Percentiles rank a stretch among this genome's conserved stretches.
These are phyloP conservation scores for Trichoderma semiorbis DNA, from an alignment of 2,329 filamentous ascomycete genomes.

Conservation along the genomic window DNA sequence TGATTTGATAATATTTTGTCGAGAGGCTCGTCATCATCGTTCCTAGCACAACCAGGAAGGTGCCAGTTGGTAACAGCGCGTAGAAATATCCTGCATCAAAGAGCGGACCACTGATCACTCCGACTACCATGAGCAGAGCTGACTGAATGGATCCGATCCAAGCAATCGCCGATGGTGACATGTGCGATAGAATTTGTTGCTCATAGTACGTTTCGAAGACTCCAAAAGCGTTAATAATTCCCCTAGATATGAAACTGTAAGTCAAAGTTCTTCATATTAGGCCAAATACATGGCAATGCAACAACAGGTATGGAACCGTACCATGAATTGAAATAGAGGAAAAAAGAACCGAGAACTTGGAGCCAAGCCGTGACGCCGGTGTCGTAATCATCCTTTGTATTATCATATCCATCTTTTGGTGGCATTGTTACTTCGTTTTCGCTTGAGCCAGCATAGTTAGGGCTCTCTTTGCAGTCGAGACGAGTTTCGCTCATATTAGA, in stretches of 20 bases:
- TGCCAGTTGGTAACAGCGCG: constrained; percentile 38
- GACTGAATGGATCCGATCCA: constrained; percentile 46
- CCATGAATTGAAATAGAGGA: constrained; percentile 52
- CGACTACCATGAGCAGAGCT: constrained; percentile 39
- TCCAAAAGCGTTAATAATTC: constrained; percentile 43
- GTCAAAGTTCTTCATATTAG: neutral
- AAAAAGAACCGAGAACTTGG: constrained; percentile 15
- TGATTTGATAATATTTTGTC: constrained; percentile 42
- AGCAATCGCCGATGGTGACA: constrained; percentile 32
- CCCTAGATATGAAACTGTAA: constrained; percentile 6
- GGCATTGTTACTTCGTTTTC: neutral
- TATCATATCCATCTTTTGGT: neutral
- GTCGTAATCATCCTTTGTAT: neutral
- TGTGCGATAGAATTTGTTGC: constrained; percentile 29
- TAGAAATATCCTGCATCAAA: constrained; percentile 47
- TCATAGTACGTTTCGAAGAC: constrained; percentile 56
- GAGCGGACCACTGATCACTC: constrained; percentile 38
- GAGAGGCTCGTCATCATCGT: constrained; percentile 41
- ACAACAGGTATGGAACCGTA: neutral
- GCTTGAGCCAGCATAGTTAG: neutral
- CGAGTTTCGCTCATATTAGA: neutral
- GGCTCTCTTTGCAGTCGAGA: neutral
- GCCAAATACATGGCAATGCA: neutral
- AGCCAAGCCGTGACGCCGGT: constrained; percentile 6
- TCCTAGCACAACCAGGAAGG: constrained; percentile 43